These are phyloP conservation scores for Mycena polygramma DNA, from an alignment of 768 basidiomycete genomes.

Conservation along the genomic window DNA sequence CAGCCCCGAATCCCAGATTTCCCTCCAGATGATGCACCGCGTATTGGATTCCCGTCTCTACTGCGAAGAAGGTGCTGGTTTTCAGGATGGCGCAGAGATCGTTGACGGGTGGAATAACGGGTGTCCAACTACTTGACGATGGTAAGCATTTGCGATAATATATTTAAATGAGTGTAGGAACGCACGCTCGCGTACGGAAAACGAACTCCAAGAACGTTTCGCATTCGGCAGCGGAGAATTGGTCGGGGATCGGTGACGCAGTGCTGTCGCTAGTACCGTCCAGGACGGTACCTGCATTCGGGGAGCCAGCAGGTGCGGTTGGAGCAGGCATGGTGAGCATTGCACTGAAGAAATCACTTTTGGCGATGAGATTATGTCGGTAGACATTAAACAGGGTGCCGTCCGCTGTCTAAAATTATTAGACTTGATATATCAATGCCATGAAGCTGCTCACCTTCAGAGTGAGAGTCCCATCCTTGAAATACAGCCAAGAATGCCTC, in stretches of 20 bases:
- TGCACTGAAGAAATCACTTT: background rate
- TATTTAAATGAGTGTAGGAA: no score
- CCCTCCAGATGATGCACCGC: slow-evolving; percentile 6
- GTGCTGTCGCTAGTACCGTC: background rate
- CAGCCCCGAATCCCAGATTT: background rate
- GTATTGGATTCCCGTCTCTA: background rate
- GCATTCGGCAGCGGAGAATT: no score
- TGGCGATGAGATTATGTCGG: background rate
- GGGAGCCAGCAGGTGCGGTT: background rate
- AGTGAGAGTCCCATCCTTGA: background rate
- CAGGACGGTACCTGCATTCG: background rate
- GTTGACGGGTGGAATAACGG: background rate
- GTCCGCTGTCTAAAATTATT: background rate
- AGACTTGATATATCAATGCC: background rate
- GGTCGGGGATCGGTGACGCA: no score
- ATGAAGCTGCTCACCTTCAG: slow-evolving; percentile 6
- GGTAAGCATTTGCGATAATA: background rate
- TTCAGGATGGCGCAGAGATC: slow-evolving; percentile 16
- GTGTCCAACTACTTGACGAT: slow-evolving; percentile 1
- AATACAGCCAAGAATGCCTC: slow-evolving; percentile 10
- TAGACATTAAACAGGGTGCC: slow-evolving; percentile 6
- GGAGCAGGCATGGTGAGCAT: slow-evolving; percentile 11
- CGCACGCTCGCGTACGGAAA: no score
- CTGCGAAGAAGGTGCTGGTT: slow-evolving; percentile 9
- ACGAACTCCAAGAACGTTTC: no score